Conservation (phyloP, 202 grass and related monocot genomes). For the Schoenoplectus tabernaemontani region DNA sequence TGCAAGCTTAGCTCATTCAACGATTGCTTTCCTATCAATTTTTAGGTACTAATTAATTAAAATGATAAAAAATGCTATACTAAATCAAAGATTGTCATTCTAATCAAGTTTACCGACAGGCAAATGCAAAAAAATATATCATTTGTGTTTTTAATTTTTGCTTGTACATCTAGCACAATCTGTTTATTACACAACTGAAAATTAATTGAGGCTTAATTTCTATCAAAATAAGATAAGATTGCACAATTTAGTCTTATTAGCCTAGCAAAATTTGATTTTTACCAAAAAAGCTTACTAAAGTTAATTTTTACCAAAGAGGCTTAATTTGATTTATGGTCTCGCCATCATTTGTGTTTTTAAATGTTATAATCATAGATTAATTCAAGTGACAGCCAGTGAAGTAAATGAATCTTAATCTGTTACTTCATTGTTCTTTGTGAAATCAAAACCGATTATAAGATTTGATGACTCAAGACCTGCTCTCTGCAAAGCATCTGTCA, state of each 20-base stretch:
- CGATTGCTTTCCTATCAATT: slow-evolving; percentile 30
- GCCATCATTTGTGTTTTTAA: no score
- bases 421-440: slow-evolving; percentile 53
- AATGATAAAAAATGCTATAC: no score
- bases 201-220: background rate
- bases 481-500: slow-evolving; percentile 18
- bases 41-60: background rate
- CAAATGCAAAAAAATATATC: background rate
- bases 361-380: background rate
- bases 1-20: slow-evolving; percentile 45
- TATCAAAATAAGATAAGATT: background rate
- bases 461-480: slow-evolving; percentile 48
- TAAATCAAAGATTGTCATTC: background rate
- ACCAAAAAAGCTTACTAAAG: background rate
- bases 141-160: background rate
- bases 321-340: no score
- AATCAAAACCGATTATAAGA: slow-evolving; percentile 59
- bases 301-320: background rate
- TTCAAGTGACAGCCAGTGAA: background rate
- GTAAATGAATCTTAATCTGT: slow-evolving; percentile 24
- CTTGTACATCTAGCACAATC: background rate
- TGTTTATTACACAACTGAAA: background rate
- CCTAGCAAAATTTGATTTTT: background rate
- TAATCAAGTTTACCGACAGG: background rate
- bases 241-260: background rate